Base-by-base conservation (phyloP, 1,284 basidiomycete genomes). In the Vanrija sp. region DNA sequence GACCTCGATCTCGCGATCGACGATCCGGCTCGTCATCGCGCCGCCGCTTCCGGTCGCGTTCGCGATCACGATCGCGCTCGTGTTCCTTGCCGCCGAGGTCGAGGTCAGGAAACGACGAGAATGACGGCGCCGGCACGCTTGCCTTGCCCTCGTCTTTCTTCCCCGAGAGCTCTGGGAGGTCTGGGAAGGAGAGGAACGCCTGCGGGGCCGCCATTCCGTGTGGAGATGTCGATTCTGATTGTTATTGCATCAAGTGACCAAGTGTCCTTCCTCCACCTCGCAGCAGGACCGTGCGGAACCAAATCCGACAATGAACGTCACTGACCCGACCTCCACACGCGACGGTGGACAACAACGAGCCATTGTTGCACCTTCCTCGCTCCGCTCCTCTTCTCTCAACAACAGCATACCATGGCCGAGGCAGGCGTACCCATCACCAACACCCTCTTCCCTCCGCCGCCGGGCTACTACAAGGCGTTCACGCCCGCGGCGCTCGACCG, bases 371-470 rank as follows among this genome's bases (percentile, higher is more conserved):
- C 34, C 34, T 34, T 34, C 34, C 34, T 34, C 14, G 34, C 34
- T 14, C 2, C 34, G 4, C 9, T 34, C 9, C 34, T 34, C 34
- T 34, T 42, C 15, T 28, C 46, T 4, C 34, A 38, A 15, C 46
- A 23, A 46, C 19, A 38, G 34, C 9, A 34, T 15, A 34, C 34
- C 47, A 57, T 60, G 53, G 44, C 51, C 29, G 60, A 62, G 21
- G 57, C 48, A 38, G 62, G 54, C 48, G 50, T 65, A 1, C 67
- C 65, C 15, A 70, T 75, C 23, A 69, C 73, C 26, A 75, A 75
- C 54, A 73, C 72, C 8, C 65, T 75, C 55, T 75, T 73, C 51
- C 73, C 73, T 0, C 73, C 73, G 5, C 73, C 73, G 6, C 73
- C 73, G 0, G 57, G 57, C 5, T 72, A 65, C 62, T 75, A 67